Percentiles rank a stretch among this genome's conserved stretches.
Conservation (phyloP, 2,329 filamentous ascomycete species). For the Monilinia vaccinii-corymbosi region DNA sequence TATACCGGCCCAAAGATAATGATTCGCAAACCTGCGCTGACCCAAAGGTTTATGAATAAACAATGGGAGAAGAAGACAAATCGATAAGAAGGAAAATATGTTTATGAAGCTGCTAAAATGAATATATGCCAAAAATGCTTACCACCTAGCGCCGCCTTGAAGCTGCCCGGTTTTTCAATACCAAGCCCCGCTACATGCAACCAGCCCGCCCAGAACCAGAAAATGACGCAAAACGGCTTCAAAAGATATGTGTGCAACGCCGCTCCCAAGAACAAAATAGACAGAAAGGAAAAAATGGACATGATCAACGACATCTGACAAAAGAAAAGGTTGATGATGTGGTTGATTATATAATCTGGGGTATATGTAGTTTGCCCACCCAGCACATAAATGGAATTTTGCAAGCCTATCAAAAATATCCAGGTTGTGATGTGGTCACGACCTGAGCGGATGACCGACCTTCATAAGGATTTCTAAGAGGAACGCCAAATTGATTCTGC, state of each 20-base stretch:
- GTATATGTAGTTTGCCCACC: no score
- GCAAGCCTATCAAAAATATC: neutral
- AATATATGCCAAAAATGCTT: constrained; percentile 6
- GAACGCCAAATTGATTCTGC: neutral
- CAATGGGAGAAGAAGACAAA: neutral
- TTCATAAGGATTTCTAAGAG: constrained; percentile 1
- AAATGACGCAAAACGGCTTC: neutral
- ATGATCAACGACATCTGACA: neutral
- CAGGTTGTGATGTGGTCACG: constrained; percentile 2
- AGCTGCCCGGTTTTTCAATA: neutral
- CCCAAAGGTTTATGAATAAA: neutral
- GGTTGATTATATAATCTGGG: neutral
- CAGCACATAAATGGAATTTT: neutral
- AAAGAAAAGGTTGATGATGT: neutral
- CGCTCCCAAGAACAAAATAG: neutral
- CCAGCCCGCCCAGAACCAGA: neutral
- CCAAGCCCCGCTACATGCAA: constrained; percentile 5
- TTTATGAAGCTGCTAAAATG: neutral
- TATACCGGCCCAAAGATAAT: constrained; percentile 7
- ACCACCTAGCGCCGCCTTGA: neutral
- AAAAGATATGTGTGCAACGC: neutral
- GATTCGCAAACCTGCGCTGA: neutral
- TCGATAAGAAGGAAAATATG: neutral
- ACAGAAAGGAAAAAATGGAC: neutral
- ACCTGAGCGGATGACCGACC: neutral